Percentiles rank a stretch among this genome's conserved stretches.
These are phyloP conservation scores for Periconia digitata DNA, from an alignment of 2,329 filamentous ascomycete genomes.

Conservation along the genomic window DNA sequence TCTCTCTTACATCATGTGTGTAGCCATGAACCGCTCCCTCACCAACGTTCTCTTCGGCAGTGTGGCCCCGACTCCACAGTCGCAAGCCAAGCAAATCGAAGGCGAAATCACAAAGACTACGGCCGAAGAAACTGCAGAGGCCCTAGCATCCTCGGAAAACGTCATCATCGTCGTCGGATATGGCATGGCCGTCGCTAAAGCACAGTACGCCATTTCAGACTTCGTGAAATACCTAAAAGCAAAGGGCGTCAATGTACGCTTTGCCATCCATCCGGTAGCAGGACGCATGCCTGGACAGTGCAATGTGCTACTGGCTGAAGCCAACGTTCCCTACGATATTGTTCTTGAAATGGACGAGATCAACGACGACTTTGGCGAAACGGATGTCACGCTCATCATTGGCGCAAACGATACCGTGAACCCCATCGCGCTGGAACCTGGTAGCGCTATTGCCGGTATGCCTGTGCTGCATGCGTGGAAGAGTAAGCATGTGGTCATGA, in stretches of 20 bases:
- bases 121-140: conserved; percentile 78
- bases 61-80: conserved; percentile 64
- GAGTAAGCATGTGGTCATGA: conserved; percentile 88
- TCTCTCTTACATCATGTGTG: conserved; percentile 68
- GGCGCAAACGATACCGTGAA: conserved; percentile 94
- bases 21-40: conserved; percentile 89
- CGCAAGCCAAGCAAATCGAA: conserved; percentile 75
- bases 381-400: conserved; percentile 84
- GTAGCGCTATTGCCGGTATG: conserved; percentile 87
- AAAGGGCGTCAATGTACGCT: conserved; percentile 78
- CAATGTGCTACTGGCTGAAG: conserved; percentile 87
- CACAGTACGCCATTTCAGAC: conserved; percentile 85
- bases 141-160: conserved; percentile 73
- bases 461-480: conserved; percentile 92
- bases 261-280: conserved; percentile 87
- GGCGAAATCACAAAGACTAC: conserved; percentile 77
- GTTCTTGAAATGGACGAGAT: conserved; percentile 96
- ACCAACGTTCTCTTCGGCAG: conserved; percentile 88
- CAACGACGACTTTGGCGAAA: conserved; percentile 86
- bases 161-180: conserved; percentile 92
- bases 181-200: conserved; percentile 92
- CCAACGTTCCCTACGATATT: conserved; percentile 86
- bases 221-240: conserved; percentile 74
- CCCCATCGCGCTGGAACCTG: conserved; percentile 81
- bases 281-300: conserved; percentile 93